phyloP scores from a whole-genome alignment of 2,329 filamentous ascomycete genomes.

The Cyclaneusma minus region DNA sequence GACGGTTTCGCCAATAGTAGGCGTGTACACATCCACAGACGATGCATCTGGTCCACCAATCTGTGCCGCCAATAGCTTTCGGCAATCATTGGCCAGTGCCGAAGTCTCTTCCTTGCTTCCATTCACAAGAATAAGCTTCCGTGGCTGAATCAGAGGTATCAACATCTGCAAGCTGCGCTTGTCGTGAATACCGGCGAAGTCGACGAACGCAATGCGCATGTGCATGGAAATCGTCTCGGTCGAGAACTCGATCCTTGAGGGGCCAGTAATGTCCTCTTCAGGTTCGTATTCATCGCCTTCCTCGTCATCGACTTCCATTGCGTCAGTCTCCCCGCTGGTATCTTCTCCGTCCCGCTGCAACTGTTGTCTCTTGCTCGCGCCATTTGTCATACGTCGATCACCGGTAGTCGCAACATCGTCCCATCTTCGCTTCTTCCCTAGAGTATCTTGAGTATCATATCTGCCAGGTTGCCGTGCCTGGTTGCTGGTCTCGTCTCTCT shows the following conservation, averaged over 20 bases:
- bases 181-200: constrained; percentile 86
- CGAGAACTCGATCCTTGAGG: constrained; percentile 58
- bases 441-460: constrained; percentile 36
- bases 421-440: constrained; percentile 93
- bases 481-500: constrained; percentile 62
- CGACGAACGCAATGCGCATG: constrained; percentile 70
- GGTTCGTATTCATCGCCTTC: constrained; percentile 42
- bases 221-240: constrained; percentile 50
- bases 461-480: constrained; percentile 38
- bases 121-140: constrained; percentile 85
- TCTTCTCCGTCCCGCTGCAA: constrained; percentile 17
- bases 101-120: constrained; percentile 67
- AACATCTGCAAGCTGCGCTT: constrained; percentile 89
- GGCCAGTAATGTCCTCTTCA: constrained; percentile 40
- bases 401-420: constrained; percentile 44
- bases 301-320: constrained; percentile 29
- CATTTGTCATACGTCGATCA: constrained; percentile 23
- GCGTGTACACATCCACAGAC: constrained; percentile 62
- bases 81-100: constrained; percentile 65
- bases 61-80: constrained; percentile 41
- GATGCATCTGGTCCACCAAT: constrained; percentile 27
- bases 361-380: constrained; percentile 45
- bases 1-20: constrained; percentile 54
- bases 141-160: constrained; percentile 82
- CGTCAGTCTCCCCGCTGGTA: constrained; percentile 18